Percentiles rank a stretch among this genome's conserved stretches.
phyloP scores from a whole-genome alignment of 2,329 filamentous ascomycete genomes.

The Penicillium sclerotigenum region DNA sequence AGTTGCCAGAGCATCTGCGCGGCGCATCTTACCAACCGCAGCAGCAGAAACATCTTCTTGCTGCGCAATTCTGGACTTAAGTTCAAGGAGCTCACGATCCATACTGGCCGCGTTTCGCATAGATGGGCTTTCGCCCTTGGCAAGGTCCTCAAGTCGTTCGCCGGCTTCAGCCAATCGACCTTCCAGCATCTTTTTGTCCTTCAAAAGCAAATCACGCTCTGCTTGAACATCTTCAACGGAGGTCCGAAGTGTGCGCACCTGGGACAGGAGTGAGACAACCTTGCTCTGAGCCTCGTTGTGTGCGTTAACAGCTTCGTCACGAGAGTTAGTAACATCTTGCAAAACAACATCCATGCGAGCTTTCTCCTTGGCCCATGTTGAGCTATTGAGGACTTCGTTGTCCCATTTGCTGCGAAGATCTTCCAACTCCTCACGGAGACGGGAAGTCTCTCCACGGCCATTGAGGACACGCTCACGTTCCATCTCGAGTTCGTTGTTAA shows the following conservation, averaged over 20 bases:
- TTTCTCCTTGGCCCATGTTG: constrained; percentile 98
- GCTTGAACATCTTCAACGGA: constrained; percentile 80
- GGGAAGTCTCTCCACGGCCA: constrained; percentile 77
- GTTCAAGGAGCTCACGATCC: constrained; percentile 82
- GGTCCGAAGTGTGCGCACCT: constrained; percentile 79
- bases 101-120: constrained; percentile 85
- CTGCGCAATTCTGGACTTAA: constrained; percentile 84
- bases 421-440: constrained; percentile 92
- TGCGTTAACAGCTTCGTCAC: constrained; percentile 86
- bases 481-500: constrained; percentile 89
- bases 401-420: constrained; percentile 96
- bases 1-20: constrained; percentile 78
- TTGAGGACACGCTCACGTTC: constrained; percentile 87
- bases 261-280: constrained; percentile 83
- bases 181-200: constrained; percentile 89
- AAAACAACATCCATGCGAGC: constrained; percentile 84
- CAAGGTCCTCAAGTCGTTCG: constrained; percentile 81
- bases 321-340: constrained; percentile 82
- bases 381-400: constrained; percentile 94
- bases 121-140: constrained; percentile 78
- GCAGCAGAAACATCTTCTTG: constrained; percentile 90
- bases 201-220: constrained; percentile 77
- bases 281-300: constrained; percentile 95
- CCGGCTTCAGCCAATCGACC: constrained; percentile 80
- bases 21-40: constrained; percentile 94